phyloP scores from a whole-genome alignment of 1,139 yeast genomes.

The Geotrichum histeridarum region DNA sequence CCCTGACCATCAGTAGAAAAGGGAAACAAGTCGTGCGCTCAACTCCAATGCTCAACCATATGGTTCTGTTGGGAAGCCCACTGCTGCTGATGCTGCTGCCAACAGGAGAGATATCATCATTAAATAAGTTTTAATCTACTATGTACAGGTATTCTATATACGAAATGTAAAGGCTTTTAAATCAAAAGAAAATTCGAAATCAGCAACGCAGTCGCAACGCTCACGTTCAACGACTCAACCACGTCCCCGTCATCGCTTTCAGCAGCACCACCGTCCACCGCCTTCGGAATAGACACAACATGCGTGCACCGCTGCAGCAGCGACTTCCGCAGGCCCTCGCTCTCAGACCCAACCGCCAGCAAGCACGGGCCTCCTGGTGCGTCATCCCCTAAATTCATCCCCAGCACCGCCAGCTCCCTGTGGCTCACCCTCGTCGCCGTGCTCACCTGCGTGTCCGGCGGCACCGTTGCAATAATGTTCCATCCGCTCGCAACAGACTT shows the following conservation, averaged over 20 bases:
- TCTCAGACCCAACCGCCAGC: constrained; percentile 80
- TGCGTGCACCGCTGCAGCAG: constrained; percentile 60
- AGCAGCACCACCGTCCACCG: constrained; percentile 21
- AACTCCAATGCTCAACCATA: too few relatives aligned
- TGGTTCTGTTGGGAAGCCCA: too few relatives aligned
- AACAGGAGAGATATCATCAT: too few relatives aligned
- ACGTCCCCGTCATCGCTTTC: constrained; percentile 37
- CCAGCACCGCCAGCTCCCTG: constrained; percentile 39
- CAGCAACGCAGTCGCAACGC: constrained; percentile 78
- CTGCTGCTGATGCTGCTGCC: too few relatives aligned
- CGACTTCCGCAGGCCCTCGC: constrained; percentile 69
- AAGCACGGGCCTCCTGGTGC: constrained; percentile 49
- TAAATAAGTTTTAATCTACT: too few relatives aligned
- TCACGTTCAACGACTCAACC: constrained; percentile 81
- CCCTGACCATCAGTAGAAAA: too few relatives aligned
- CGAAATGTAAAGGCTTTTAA: not conserved
- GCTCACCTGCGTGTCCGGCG: constrained; percentile 29
- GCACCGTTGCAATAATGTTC: constrained; percentile 64
- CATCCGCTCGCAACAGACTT: constrained; percentile 56
- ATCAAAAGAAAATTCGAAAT: constrained; percentile 41
- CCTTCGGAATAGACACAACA: constrained; percentile 47
- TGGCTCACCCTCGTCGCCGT: constrained; percentile 36
- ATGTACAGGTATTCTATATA: too few relatives aligned
- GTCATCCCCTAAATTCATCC: constrained; percentile 33
- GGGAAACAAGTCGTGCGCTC: too few relatives aligned